Conservation (phyloP, 106 monocot species). For the Dioscorea zingiberensis region DNA sequence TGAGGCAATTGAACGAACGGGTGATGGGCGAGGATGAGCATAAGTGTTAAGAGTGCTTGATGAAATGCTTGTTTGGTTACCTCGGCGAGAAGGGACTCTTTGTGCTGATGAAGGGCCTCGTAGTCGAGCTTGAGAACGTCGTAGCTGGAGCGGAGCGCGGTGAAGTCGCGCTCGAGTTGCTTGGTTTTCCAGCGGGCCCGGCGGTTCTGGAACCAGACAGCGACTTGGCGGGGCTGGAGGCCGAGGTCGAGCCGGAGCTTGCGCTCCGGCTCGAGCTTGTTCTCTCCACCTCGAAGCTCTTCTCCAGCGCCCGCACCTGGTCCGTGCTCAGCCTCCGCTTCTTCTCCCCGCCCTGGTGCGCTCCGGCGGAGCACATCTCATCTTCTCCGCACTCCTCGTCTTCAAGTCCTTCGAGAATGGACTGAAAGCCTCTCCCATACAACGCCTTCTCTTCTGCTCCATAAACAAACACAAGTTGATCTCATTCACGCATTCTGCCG, state of each 20-base stretch:
- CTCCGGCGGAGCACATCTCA: no score
- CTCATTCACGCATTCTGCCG: no score
- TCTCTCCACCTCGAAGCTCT: constrained; percentile 78
- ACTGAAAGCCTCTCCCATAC: no score
- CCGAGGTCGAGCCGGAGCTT: constrained; percentile 77
- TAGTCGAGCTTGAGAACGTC: constrained; percentile 38
- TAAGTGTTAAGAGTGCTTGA: no score
- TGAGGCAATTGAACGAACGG: no score
- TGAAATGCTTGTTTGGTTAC: constrained; percentile 5
- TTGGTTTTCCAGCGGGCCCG: constrained; percentile 92
- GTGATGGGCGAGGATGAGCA: no score
- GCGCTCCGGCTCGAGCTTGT: constrained; percentile 80
- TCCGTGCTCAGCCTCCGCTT: constrained; percentile 63
- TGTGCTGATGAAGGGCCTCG: constrained; percentile 34
- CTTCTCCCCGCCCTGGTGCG: constrained; percentile 26
- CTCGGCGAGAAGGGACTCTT: constrained; percentile 42
- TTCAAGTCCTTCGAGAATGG: no score
- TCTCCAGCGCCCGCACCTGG: constrained; percentile 70
- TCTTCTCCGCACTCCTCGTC: no score
- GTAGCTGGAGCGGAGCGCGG: constrained; percentile 39
- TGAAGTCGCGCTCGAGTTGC: constrained; percentile 82
- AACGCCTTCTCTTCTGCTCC: no score
- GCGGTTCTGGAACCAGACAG: constrained; percentile 97
- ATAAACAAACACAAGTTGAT: no score
- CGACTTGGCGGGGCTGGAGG: constrained; percentile 78